These are phyloP conservation scores for Chaetomiaceae sp. DNA, from an alignment of 2,329 filamentous ascomycete genomes.

Conservation along the genomic window DNA sequence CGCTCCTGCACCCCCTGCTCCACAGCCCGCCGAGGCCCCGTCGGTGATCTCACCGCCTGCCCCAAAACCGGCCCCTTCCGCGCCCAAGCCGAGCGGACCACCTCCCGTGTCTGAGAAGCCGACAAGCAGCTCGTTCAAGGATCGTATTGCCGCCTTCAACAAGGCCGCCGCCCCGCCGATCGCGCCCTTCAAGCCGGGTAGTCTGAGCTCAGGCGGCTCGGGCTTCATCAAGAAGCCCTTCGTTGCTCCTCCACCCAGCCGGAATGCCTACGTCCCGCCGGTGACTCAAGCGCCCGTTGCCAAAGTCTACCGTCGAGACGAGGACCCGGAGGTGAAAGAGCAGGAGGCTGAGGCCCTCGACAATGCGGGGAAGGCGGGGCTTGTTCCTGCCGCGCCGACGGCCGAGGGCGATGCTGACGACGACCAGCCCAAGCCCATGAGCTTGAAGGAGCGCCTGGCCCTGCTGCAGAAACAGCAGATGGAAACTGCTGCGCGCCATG, in stretches of 20 bases:
- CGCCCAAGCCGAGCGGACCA: conserved; percentile 46
- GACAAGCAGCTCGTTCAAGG: conserved; percentile 70
- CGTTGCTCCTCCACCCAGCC: conserved; percentile 87
- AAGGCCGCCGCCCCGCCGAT: conserved; percentile 78
- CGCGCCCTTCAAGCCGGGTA: conserved; percentile 80
- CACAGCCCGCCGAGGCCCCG: conserved; percentile 32
- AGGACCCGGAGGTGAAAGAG: conserved; percentile 68
- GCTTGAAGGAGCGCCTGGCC: conserved; percentile 91
- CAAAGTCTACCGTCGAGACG: conserved; percentile 78
- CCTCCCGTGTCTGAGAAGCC: conserved; percentile 72
- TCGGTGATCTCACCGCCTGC: conserved; percentile 33
- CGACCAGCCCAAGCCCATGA: conserved; percentile 84
- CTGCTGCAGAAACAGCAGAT: conserved; percentile 88
- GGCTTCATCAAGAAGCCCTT: conserved; percentile 95
- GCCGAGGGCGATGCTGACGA: conserved; percentile 55
- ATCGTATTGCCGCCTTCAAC: conserved; percentile 97
- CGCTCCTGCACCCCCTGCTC: conserved; percentile 26
- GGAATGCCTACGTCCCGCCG: conserved; percentile 81
- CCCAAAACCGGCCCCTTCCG: conserved; percentile 31
- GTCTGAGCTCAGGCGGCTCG: conserved; percentile 50
- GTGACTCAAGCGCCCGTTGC: conserved; percentile 62
- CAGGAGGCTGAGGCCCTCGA: conserved; percentile 60
- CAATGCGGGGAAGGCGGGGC: conserved; percentile 61
- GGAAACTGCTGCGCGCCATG: conserved; percentile 78
- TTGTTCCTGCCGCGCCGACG: conserved; percentile 40